Base-by-base conservation (phyloP, 2,329 filamentous ascomycete genomes). In the Hymenoscyphus fraxineus region DNA sequence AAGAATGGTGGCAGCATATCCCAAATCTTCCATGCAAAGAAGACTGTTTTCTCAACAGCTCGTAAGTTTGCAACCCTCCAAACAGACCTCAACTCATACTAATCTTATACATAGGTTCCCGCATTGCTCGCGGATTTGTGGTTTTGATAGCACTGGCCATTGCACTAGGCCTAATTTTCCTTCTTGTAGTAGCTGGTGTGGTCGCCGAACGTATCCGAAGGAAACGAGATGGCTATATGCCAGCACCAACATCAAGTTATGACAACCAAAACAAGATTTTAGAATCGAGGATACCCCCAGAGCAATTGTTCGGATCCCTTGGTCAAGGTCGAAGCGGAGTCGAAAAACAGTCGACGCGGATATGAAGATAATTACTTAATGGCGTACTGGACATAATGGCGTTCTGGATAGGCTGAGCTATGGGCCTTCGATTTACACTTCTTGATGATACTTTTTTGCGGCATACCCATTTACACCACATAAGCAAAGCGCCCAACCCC, bases 141-240 rank as follows among this genome's bases (percentile, higher is more conserved):
- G 89, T 96, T 47, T 84, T 96, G 13, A 94, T 96, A 68, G 88
- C 86, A 22, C 85, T 96, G 41, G 92, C 87, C 63, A 91, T 95
- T 65, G 85, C 92, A 1, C 85, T 96, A 1, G 90, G 82, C 35
- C 79, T 94, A 66, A 91, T 92, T 72, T 89, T 94, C 76, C 78
- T 94, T 57, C 82, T 96, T 61, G 90, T 96, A 61, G 82, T 91
- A 59, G 84, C 85, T 22, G 92, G 92, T 68, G 85, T 96, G 67
- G 73, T 91, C 56, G 82, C 93, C 64, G 91, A 95, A 78, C 86
- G 91, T 66, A 81, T 89, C 66, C 86, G 91, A 71, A 89, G 92
- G 78, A 88, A 85, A 79, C 85, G 87, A 59, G 90, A 94, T 75
- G 92, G 92, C 59, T 96, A 96, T 70, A 80, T 87, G 15, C 91